These are phyloP conservation scores for Rosa hybrid DNA, from an alignment of 331 rosid species.

Conservation along the genomic window DNA sequence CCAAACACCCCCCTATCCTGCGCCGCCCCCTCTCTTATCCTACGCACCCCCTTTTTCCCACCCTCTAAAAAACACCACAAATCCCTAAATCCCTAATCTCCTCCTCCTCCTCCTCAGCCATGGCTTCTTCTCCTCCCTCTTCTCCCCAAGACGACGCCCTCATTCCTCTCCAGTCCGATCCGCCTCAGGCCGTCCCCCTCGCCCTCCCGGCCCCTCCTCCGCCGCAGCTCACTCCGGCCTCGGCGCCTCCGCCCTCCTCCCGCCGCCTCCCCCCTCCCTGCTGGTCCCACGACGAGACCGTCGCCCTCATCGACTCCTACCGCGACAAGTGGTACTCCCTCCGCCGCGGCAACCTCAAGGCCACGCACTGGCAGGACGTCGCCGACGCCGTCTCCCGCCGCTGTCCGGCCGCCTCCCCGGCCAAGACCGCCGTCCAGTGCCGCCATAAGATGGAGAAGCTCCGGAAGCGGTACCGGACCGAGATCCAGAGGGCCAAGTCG, in stretches of 20 bases:
- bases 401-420: slow-evolving; percentile 66
- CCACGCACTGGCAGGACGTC: slow-evolving; percentile 94
- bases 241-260: slow-evolving; percentile 47
- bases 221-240: background rate
- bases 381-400: slow-evolving; percentile 67
- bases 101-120: slow-evolving; percentile 10
- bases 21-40: slow-evolving; percentile 32
- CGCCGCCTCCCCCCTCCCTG: slow-evolving; percentile 73
- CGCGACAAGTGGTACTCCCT: slow-evolving; percentile 95
- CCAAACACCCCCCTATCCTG: slow-evolving; percentile 37
- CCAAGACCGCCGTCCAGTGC: slow-evolving; percentile 94
- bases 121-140: slow-evolving; percentile 38
- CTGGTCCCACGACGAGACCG: slow-evolving; percentile 88
- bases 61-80: background rate
- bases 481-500: slow-evolving; percentile 70
- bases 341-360: slow-evolving; percentile 87
- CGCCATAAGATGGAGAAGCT: slow-evolving; percentile 98
- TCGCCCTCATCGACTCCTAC: slow-evolving; percentile 81
- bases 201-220: slow-evolving; percentile 32
- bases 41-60: slow-evolving; percentile 1
- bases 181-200: slow-evolving; percentile 29
- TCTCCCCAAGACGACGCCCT: slow-evolving; percentile 19
- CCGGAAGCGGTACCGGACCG: slow-evolving; percentile 86
- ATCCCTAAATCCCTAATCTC: slow-evolving; percentile 10
- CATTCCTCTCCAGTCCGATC: slow-evolving; percentile 22